Percentiles rank a stretch among this genome's conserved stretches.
Evolutionary conservation across 2,329 filamentous ascomycete genomes (phyloP).

Genomic region (Incumbomyces lentus): DNA sequence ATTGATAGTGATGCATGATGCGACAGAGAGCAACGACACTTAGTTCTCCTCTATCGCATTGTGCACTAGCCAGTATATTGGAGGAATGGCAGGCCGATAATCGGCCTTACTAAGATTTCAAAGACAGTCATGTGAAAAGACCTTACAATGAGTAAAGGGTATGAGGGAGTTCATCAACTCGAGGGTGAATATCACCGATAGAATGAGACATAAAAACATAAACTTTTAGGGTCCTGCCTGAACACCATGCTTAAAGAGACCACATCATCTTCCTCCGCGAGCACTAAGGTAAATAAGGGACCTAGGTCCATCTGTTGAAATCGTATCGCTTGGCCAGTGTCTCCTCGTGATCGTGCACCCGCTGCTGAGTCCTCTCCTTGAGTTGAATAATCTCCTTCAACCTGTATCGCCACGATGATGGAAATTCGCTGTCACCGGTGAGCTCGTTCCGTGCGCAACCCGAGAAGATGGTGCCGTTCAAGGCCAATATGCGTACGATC

Average conservation of each 20-base stretch:
- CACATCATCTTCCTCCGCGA: too few species aligned
- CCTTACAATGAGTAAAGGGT: too few species aligned
- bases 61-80: too few species aligned
- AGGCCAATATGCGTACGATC: slow-evolving; percentile 76
- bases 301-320: slow-evolving; percentile 4
- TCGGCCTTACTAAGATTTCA: too few species aligned
- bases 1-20: too few species aligned
- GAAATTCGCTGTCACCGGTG: slow-evolving; percentile 62
- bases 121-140: too few species aligned
- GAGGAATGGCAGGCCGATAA: too few species aligned
- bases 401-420: slow-evolving; percentile 81
- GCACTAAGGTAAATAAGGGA: background rate
- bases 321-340: slow-evolving; percentile 2
- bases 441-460: slow-evolving; percentile 60
- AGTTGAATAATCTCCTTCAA: slow-evolving; percentile 75
- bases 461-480: slow-evolving; percentile 90
- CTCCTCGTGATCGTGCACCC: slow-evolving; percentile 6
- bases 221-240: slow-evolving; percentile 2
- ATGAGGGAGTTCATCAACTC: too few species aligned
- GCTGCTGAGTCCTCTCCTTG: slow-evolving; percentile 44
- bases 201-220: background rate
- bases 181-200: too few species aligned
- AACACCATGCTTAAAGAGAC: slow-evolving; percentile 4
- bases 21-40: too few species aligned
- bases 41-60: too few species aligned